Base-by-base conservation (phyloP, 2,329 filamentous ascomycete species). In the Raffaelea arxii region DNA sequence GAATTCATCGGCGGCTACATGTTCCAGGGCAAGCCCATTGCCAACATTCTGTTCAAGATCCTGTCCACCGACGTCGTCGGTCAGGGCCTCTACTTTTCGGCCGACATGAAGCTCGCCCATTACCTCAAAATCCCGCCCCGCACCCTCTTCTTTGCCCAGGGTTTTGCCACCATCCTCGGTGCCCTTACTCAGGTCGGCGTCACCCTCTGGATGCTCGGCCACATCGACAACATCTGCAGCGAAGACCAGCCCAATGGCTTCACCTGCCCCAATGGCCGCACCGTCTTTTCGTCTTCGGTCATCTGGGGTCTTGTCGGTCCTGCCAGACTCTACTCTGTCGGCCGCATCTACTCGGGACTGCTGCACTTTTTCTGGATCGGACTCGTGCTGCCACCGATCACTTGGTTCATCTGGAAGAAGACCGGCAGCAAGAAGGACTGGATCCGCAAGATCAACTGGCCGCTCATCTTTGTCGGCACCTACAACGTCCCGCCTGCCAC, bases 291-390 rank as follows among this genome's bases (percentile, higher is more conserved):
- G 3, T 66, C 68, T 2, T 69, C 66, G 1, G 61, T 74, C 14
- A 66, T 74, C 47, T 75, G 71, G 71, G 74, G 68, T 39, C 63
- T 67, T n/a, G 66, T 76, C 16, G 73, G 74, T 2, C 74, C 73
- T 0, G 59, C 61, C 2, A 63, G 71, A 14, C 61, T 74, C 2
- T 74, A 71, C 57, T 67, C 64, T 5, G 59, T 59, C 14, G 71
- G 70, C 5, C 59, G 62, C 42, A 70, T 73, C 37, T 74, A 74
- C 54, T 66, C 64, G 3, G 56, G 61, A 1, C 57, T 75, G 21
- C 56, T 74, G 18, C 69, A 73, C 50, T 72, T 74, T 54, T 74
- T 74, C 60, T 73, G 69, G 66, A 68, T 75, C 21, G 72, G 62
- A 12, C 55, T 60, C 3, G 44, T 68, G 11, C 53, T 68, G 14